These are phyloP conservation scores for Drechslerella dactyloides DNA, from an alignment of 2,329 filamentous ascomycete species.

Conservation along the genomic window DNA sequence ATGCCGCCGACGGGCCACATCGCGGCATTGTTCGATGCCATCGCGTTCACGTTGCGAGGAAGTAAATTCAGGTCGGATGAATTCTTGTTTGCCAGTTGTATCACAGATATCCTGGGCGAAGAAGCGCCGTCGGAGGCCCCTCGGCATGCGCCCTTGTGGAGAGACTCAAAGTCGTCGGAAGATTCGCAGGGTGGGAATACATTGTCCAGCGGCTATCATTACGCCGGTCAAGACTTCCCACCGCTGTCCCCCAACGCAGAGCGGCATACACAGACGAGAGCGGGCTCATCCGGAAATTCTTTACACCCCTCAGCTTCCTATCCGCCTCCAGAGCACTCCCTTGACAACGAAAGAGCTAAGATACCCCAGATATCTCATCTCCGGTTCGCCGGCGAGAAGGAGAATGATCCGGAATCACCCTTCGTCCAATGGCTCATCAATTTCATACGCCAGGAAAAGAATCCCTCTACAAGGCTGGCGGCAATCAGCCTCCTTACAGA, in stretches of 20 bases:
- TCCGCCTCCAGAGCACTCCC: conserved; percentile 23
- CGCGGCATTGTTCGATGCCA: conserved; percentile 75
- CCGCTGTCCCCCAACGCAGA: conserved; percentile 39
- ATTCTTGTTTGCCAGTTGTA: conserved; percentile 65
- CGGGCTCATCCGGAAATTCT: conserved; percentile 13
- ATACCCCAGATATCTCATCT: conserved; percentile 41
- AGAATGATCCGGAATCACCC: conserved; percentile 65
- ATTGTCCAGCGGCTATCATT: conserved; percentile 29
- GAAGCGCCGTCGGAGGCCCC: conserved; percentile 28
- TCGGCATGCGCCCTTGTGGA: conserved; percentile 27
- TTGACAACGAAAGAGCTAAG: conserved; percentile 36
- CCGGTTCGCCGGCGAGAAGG: conserved; percentile 37
- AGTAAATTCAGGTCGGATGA: conserved; percentile 73
- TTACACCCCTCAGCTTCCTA: conserved; percentile 14
- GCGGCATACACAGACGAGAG: conserved; percentile 25
- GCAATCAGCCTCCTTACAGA: conserved; percentile 73
- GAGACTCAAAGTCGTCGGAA: conserved; percentile 26
- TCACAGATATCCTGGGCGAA: conserved; percentile 42
- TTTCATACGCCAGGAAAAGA: conserved; percentile 64
- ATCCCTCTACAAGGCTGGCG: conserved; percentile 69
- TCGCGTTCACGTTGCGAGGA: conserved; percentile 76
- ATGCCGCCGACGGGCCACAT: conserved; percentile 68
- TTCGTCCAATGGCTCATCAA: conserved; percentile 76
- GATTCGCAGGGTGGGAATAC: conserved; percentile 17
- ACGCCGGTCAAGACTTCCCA: conserved; percentile 40